Evolutionary conservation across 441 rosid species (phyloP).

Genomic region (Syzygium syzygioides): DNA sequence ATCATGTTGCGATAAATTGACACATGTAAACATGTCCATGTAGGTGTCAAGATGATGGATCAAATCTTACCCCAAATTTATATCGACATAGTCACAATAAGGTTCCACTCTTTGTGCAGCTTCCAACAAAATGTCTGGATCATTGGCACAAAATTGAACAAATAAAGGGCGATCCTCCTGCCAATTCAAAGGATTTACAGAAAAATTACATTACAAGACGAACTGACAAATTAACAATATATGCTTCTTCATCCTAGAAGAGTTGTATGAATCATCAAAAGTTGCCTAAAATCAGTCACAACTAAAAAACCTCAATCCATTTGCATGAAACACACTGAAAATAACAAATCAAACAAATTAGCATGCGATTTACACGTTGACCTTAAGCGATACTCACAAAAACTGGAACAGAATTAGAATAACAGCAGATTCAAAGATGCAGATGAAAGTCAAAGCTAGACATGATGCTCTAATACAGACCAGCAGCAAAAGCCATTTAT

Average conservation of each 20-base stretch:
- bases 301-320: neutral
- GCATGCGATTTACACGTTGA: neutral
- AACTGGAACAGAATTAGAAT: neutral
- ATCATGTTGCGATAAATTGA: neutral
- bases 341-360: neutral
- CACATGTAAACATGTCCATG: neutral
- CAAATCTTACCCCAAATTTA: constrained; percentile 70
- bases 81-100: constrained; percentile 82
- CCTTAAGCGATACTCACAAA: neutral
- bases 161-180: constrained; percentile 95
- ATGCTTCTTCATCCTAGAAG: neutral
- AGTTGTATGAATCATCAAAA: neutral
- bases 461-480: neutral
- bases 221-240: neutral
- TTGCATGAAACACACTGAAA: neutral
- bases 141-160: constrained; percentile 96
- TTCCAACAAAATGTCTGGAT: constrained; percentile 64
- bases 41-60: neutral
- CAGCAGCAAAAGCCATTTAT: neutral
- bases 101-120: constrained; percentile 82
- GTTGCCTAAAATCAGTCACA: neutral
- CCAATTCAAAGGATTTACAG: constrained; percentile 5
- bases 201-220: neutral
- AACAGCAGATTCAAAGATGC: neutral
- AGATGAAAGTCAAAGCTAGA: neutral